Evolutionary conservation across 1,284 basidiomycete species (phyloP), one percentile per base, ranked within the genome.

Genomic region (Pseudozyma thailandica): DNA sequence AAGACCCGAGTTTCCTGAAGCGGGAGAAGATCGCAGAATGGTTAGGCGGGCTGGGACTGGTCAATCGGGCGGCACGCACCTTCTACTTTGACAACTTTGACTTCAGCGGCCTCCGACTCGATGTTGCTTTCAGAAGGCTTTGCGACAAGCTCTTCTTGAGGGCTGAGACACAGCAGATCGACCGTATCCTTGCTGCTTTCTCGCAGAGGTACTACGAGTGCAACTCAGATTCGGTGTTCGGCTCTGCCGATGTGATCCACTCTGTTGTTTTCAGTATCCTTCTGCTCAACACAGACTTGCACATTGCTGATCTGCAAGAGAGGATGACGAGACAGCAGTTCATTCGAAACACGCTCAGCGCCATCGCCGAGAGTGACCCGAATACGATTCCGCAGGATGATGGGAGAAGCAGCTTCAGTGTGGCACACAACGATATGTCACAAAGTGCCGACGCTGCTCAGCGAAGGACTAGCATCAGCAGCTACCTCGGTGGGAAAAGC

Each of bases 161-260:
- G 81, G 95, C 90, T 2, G 95, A 99, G 84, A 96, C 95, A 0
- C 96, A 98, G 82, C 94, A 98, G 84, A 90, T 99, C 35, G 96
- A 98, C 83, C 90, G 95, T 39, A 96, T 99, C 74, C 86, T 99
- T 18, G 92, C 92, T 72, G 90, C 90, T 64, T 98, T 98, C 78
- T 92, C 91, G 66, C 86, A 89, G 43, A 88, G 93, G 8, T 99
- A 92, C 84, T 94, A 90, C 88, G 90, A 93, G 49, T 94, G 92
- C 82, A 98, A 98, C 82, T 90, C 91, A 0, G 85, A 85, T 3
- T 88, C 88, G 23, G 80, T 92, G 7, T 94, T 91, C 82, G 92
- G 92, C 27, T 92, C 89, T 69, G 23, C 74, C 90, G 93, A 92
- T 68, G 89, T 96, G 69, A 91, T 98, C 10, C 95, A 98, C 77